Percentiles rank a stretch among this genome's conserved stretches.
Conservation (phyloP, 345 rosid genomes). For the Gossypioides kirkii region DNA sequence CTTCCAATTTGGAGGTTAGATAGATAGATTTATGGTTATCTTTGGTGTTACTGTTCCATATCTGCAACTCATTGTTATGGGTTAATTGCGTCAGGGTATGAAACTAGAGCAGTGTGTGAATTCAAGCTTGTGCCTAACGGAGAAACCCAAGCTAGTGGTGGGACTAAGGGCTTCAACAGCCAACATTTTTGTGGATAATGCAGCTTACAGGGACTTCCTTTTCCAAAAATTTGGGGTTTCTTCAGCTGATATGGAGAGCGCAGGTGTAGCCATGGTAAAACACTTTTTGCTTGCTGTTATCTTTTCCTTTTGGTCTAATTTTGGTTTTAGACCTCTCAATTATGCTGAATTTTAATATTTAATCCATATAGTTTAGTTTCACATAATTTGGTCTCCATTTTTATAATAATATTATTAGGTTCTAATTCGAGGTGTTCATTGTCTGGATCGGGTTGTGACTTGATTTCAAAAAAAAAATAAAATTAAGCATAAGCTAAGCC, state of each 20-base stretch:
- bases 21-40: neutral
- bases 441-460: no score
- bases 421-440: no score
- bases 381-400: no score
- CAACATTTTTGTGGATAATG: conserved; percentile 48
- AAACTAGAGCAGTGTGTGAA: conserved; percentile 40
- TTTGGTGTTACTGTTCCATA: neutral
- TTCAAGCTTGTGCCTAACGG: conserved; percentile 40
- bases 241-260: conserved; percentile 49
- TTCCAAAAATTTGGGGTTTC: conserved; percentile 34
- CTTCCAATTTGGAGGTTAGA: conserved; percentile 40
- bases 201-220: conserved; percentile 43
- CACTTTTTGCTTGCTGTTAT: neutral
- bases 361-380: no score
- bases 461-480: no score
- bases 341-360: no score
- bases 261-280: conserved; percentile 47
- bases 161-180: conserved; percentile 42
- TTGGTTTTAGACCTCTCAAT: no score
- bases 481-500: no score
- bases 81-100: conserved; percentile 26
- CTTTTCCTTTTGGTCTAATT: no score
- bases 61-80: neutral
- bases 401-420: no score
- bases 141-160: conserved; percentile 42